Percentiles rank a stretch among this genome's conserved stretches.
phyloP scores from a whole-genome alignment of 164 flowering plant genomes.

The Kalanchoe fedtschenkoi region DNA sequence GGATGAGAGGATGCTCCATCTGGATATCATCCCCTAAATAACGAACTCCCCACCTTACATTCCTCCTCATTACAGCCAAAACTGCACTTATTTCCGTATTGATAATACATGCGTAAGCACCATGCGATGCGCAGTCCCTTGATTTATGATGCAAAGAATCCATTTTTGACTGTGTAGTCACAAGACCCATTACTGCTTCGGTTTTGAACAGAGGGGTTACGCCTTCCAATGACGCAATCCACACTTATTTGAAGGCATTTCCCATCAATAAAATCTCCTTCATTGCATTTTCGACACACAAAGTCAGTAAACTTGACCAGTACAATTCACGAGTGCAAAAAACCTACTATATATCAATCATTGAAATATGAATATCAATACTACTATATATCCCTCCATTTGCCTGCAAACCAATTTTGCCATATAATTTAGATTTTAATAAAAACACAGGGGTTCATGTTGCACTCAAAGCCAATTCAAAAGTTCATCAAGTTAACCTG shows the following conservation, averaged over 20 bases:
- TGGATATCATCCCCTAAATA: conserved; percentile 57
- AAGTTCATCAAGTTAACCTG: not conserved
- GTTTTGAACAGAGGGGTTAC: not conserved
- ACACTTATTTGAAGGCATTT: not conserved
- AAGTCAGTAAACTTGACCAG: not conserved
- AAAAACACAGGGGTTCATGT: not conserved
- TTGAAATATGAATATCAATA: not conserved
- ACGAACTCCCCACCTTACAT: conserved; percentile 65
- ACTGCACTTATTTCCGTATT: conserved; percentile 61
- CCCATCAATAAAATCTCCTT: not conserved
- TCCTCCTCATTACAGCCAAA: conserved; percentile 64
- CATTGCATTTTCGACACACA: not conserved
- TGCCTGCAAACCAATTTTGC: not conserved
- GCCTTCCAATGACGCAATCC: not conserved
- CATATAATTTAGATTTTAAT: not conserved
- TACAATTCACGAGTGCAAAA: not conserved
- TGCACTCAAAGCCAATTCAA: not conserved
- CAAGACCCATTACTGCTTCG: not conserved
- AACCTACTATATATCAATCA: too few species aligned
- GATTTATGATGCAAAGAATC: not conserved
- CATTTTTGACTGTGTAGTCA: not conserved
- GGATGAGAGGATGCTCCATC: conserved; percentile 49
- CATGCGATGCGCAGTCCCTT: conserved; percentile 4
- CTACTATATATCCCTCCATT: not conserved
- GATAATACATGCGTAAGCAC: conserved; percentile 44